A percentile compares a stretch with the other conserved stretches of the same genome.
Evolutionary conservation across 768 basidiomycete species (phyloP).

Genomic region (Leccinellum albellum): DNA sequence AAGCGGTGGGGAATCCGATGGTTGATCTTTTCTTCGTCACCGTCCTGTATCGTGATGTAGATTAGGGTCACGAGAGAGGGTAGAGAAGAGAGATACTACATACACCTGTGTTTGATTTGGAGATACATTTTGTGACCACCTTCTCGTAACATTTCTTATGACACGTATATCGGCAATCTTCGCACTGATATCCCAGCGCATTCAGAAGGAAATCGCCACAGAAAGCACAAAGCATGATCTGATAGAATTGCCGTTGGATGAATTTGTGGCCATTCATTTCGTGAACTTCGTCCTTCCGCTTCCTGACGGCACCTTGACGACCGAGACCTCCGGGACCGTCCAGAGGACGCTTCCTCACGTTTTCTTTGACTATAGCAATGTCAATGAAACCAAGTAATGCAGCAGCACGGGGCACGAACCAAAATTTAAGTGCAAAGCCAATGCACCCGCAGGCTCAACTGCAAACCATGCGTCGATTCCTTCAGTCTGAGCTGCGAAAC

Average conservation of each 20-base stretch:
- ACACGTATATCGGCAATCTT: constrained; percentile 97
- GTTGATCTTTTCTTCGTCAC: constrained; percentile 97
- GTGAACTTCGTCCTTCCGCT: constrained; percentile 96
- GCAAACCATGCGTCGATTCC: constrained; percentile 97
- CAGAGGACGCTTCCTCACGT: constrained; percentile 91
- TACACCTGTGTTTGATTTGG: constrained; percentile 92
- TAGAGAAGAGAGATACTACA: constrained; percentile 31
- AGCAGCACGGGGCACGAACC: constrained; percentile 48
- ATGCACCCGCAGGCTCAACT: constrained; percentile 94
- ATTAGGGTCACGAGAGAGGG: constrained; percentile 1
- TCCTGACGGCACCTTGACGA: constrained; percentile 95
- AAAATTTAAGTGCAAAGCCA: constrained; percentile 86
- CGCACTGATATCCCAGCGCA: constrained; percentile 97
- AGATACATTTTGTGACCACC: constrained; percentile 99
- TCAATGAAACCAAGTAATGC: background rate
- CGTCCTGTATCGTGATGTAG: constrained; percentile 53
- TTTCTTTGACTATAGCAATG: constrained; percentile 81
- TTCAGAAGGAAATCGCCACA: constrained; percentile 98
- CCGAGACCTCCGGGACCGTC: constrained; percentile 90
- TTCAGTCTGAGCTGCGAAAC: constrained; percentile 42
- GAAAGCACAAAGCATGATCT: constrained; percentile 96
- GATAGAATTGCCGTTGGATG: constrained; percentile 95
- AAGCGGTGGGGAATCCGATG: constrained; percentile 99
- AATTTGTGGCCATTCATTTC: constrained; percentile 99
- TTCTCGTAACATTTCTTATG: constrained; percentile 99